Base-by-base conservation (phyloP, 768 basidiomycete genomes). In the Pleurotus cornucopiae region DNA sequence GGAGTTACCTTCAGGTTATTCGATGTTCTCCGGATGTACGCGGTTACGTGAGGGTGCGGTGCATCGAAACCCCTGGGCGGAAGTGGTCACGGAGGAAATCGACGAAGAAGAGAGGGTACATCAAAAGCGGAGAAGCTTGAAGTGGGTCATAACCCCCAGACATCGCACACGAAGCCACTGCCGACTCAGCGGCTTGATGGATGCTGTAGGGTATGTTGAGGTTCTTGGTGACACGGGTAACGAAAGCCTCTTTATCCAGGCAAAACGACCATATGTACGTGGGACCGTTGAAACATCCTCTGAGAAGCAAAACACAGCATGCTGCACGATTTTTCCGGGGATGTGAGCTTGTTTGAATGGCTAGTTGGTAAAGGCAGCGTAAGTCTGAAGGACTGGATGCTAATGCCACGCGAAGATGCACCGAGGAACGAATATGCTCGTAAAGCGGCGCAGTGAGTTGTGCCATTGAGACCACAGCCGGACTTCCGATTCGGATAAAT, bases 401-500 rank as follows among this genome's bases (percentile, higher is more conserved):
- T 34, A 34, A 34, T 9, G 30, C 4, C 9, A 34, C 30, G 30
- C 30, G 30, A 30, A 30, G 11, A 7, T 30, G 6, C 30, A 30
- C 30, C 30, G 30, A 30, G 30, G 7, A 9, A 11, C 7, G 30
- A 9, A 34, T 34, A 34, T 34, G 30, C 6, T 34, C 30, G 30
- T 34, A 34, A 3, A 34, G 30, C 30, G 30, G 30, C 30, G 30
- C 9, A 34, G 30, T 34, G 6, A 34, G 30, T 34, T 11, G 9
- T 34, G 30, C 1, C 9, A 34, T 34, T 34, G 30, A 34, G 30
- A 34, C 30, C 30, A 34, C 30, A 34, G 30, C 30, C 39, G 41
- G 51, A 39, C 39, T 53, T 39, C 39, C 51, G 39, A 20, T 53
- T 25, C 51, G 51, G 51, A 53, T 16, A 53, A 53, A 53, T 41